These are phyloP conservation scores for Vigna hirtella DNA, from an alignment of 306 rosid genomes.

Conservation along the genomic window DNA sequence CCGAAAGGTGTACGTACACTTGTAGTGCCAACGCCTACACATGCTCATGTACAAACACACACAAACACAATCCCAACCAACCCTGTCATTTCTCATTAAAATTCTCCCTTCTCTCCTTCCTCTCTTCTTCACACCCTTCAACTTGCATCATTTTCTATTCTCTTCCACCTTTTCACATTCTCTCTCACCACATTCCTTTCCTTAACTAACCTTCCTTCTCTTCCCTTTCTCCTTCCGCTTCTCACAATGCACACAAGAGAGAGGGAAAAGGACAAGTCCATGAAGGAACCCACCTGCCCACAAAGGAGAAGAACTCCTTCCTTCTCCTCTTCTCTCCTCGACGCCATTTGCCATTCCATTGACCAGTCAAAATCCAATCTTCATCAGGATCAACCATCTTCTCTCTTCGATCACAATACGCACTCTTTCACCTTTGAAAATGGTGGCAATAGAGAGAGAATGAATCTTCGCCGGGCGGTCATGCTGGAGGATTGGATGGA, in stretches of 20 bases:
- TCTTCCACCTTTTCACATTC: constrained; percentile 47
- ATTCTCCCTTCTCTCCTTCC: constrained; percentile 16
- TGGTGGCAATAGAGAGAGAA: constrained; percentile 35
- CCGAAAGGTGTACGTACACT: constrained; percentile 44
- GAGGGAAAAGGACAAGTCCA: constrained; percentile 43
- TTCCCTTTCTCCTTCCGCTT: neutral
- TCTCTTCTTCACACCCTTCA: neutral
- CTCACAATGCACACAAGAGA: constrained; percentile 51
- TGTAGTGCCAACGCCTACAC: constrained; percentile 43
- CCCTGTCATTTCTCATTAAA: constrained; percentile 34
- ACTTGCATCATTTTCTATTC: constrained; percentile 46
- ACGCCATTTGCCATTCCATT: constrained; percentile 64
- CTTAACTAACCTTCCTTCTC: too few species aligned
- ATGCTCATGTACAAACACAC: constrained; percentile 31
- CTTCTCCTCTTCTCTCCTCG: constrained; percentile 73
- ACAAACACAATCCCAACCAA: constrained; percentile 34
- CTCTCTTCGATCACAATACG: constrained; percentile 33
- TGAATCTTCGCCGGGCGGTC: constrained; percentile 56
- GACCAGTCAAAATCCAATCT: constrained; percentile 61
- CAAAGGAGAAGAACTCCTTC: constrained; percentile 74
- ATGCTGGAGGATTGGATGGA: constrained; percentile 75
- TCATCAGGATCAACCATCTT: constrained; percentile 42
- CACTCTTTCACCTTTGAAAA: constrained; percentile 14
- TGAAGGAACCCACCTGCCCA: constrained; percentile 44
- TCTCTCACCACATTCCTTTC: too few species aligned